Percentiles rank a stretch among this genome's conserved stretches.
Evolutionary conservation across 129 eudicot genomes (phyloP).

Genomic region (Apium graveolens): DNA sequence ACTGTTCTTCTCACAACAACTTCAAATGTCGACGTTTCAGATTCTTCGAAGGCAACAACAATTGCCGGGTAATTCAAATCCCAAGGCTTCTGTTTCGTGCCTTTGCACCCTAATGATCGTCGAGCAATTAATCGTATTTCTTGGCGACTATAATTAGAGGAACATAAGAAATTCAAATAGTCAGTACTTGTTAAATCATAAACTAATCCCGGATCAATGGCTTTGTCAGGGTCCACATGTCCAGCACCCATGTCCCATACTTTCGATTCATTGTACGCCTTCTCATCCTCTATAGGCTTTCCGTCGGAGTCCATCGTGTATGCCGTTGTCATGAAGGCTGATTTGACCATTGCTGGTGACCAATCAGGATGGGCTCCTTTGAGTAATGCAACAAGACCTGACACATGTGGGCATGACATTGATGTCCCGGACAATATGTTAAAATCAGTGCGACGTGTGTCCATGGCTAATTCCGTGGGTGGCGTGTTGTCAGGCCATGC

Average conservation of each 20-base stretch:
- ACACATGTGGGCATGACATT: constrained; percentile 86
- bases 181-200: constrained; percentile 44
- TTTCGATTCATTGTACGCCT: constrained; percentile 29
- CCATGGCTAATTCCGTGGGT: constrained; percentile 40
- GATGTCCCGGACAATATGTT: constrained; percentile 79
- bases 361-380: constrained; percentile 93
- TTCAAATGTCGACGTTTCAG: constrained; percentile 12
- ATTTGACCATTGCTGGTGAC: constrained; percentile 82
- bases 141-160: constrained; percentile 35
- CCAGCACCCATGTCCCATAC: constrained; percentile 74
- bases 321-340: constrained; percentile 62
- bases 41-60: constrained; percentile 25
- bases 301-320: constrained; percentile 35
- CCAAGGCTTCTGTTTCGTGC: constrained; percentile 49
- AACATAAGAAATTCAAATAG: constrained; percentile 60
- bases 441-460: constrained; percentile 45
- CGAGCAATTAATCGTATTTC: constrained; percentile 32
- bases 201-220: constrained; percentile 70
- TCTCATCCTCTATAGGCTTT: constrained; percentile 46
- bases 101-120: constrained; percentile 23
- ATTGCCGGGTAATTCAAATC: constrained; percentile 73
- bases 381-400: constrained; percentile 69
- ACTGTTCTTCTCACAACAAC: constrained; percentile 47
- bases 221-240: constrained; percentile 64
- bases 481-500: constrained; percentile 70